Conservation (phyloP, 2,329 filamentous ascomycete genomes). For the Phyllosticta citribraziliensis region DNA sequence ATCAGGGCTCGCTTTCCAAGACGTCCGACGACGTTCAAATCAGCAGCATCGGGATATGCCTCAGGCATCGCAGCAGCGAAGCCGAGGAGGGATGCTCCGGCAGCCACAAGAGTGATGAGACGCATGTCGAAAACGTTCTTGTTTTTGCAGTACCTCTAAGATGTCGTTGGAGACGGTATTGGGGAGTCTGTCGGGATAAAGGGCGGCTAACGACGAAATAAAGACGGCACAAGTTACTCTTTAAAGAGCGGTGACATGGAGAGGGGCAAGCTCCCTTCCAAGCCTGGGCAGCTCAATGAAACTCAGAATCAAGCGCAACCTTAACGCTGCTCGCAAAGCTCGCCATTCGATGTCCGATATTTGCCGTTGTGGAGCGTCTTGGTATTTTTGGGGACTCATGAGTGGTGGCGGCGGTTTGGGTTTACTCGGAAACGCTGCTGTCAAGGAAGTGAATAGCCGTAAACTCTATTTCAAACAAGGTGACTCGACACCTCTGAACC, state of each 20-base stretch:
- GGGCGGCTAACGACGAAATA: background rate
- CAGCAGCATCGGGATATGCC: background rate
- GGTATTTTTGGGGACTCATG: background rate
- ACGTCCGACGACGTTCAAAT: background rate
- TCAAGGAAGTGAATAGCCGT: background rate
- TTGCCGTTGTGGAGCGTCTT: background rate
- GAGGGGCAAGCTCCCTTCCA: background rate
- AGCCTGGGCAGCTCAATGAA: background rate
- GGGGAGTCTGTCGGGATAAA: background rate
- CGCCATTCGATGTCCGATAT: background rate
- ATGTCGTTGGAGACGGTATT: background rate
- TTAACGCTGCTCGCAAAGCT: background rate
- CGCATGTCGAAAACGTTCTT: background rate
- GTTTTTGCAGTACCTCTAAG: background rate
- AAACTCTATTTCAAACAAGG: background rate
- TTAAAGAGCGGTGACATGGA: background rate
- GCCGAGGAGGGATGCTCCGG: background rate
- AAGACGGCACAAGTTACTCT: background rate
- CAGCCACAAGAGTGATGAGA: background rate
- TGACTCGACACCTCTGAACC: background rate
- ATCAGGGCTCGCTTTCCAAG: background rate
- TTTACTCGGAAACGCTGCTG: background rate
- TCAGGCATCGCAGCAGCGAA: background rate
- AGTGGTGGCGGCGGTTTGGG: background rate
- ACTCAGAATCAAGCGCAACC: background rate